Evolutionary conservation across 176 grass and related monocot species (phyloP).

Genomic region (Melocanna baccifera): DNA sequence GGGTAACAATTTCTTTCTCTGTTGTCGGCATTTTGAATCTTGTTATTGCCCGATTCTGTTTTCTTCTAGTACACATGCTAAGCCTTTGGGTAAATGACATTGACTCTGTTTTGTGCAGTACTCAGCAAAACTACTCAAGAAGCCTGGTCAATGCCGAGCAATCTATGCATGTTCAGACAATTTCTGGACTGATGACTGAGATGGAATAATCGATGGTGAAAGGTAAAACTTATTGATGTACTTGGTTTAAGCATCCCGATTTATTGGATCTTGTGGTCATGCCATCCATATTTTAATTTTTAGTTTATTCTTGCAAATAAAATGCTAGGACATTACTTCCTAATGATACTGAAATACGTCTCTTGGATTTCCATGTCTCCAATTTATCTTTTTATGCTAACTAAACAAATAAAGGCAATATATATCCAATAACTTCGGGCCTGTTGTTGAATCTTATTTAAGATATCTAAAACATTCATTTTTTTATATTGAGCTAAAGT

Average conservation of each 20-base stretch:
- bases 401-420: not conserved
- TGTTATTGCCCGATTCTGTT: not conserved
- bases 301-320: not conserved
- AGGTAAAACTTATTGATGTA: constrained; percentile 51
- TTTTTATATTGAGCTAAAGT: not conserved
- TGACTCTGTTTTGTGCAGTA: constrained; percentile 55
- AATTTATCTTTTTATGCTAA: not conserved
- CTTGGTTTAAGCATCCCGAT: not conserved
- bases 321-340: not conserved
- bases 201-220: constrained; percentile 97
- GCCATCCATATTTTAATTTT: not conserved
- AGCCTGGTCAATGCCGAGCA: constrained; percentile 92
- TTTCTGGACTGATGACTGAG: constrained; percentile 96
- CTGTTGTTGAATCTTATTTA: not conserved
- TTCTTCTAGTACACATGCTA: not conserved
- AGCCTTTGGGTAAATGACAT: constrained; percentile 1
- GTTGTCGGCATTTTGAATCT: not conserved
- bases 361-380: not conserved
- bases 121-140: constrained; percentile 98
- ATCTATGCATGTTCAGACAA: constrained; percentile 97
- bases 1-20: constrained; percentile 56
- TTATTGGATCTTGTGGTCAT: not conserved
- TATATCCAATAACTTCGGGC: not conserved
- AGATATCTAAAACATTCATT: not conserved
- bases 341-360: constrained; percentile 13